Base-by-base conservation (phyloP, 2,329 filamentous ascomycete genomes). In the Pseudodiploospora longispora region DNA sequence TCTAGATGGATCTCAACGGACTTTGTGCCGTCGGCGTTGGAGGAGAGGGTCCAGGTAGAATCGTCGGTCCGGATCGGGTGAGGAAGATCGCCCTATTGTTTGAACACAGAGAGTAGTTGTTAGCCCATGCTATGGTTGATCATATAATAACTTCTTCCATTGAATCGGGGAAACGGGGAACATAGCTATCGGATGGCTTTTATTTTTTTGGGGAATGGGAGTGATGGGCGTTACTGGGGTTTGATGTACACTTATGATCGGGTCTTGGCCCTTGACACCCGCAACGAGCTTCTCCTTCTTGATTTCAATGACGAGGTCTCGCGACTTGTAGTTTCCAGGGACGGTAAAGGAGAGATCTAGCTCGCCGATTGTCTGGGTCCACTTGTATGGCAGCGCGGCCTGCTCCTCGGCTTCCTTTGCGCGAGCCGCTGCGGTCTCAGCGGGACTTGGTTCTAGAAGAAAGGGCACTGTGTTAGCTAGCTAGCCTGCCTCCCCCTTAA, bases 361-460 rank as follows among this genome's bases (percentile, higher is more conserved):
- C 60, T 97, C 93, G 55, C 75, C 76, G 62, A 98, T 95, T 27
- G 85, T 90, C 70, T 98, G 93, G 8, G 78, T 85, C 93, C 93
- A 98, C 70, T 94, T 93, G 81, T 98, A 98, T 1, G 93, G 93
- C 36, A 98, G 82, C 27, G 83, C 79, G 36, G 82, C 85, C 72
- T 98, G 93, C 70, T 98, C 93, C 56, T 83, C 85, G 45, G 78
- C 74, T 70, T 98, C 89, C 62, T 83, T 82, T 50, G 80, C 83
- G 52, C 71, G 72, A 46, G 76, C 73, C 19, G 77, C 77, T 8
- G 74, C 79, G 53, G 74, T 69, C 52, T 80, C 72, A 50, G 75
- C 78, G 47, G 74, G 67, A 27, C 70, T 73, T 44, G 63, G 69
- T 57, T 82, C 78, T 75, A 55, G 5, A 38, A 33, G 6, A 28